These are phyloP conservation scores for Chernovozyma sophiae-reginae DNA, from an alignment of 1,139 yeast species.

Conservation along the genomic window DNA sequence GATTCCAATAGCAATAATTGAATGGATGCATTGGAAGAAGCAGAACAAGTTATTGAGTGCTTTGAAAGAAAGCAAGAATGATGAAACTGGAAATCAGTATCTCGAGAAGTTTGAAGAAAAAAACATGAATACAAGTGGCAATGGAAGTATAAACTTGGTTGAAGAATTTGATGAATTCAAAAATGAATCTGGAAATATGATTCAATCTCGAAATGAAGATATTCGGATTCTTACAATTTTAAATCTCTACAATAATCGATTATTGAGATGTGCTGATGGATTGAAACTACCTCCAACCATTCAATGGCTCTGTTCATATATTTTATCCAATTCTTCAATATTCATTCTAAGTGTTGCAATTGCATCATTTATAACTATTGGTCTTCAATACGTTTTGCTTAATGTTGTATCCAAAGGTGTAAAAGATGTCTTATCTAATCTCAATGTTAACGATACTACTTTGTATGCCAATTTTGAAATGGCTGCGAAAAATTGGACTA, in stretches of 20 bases:
- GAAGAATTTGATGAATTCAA: background rate
- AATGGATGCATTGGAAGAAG: constrained; percentile 49
- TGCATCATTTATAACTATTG: constrained; percentile 44
- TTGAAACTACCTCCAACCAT: background rate
- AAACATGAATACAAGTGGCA: no score
- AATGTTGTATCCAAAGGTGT: constrained; percentile 4
- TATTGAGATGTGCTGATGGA: background rate
- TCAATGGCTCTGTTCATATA: constrained; percentile 30
- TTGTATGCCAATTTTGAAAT: constrained; percentile 2
- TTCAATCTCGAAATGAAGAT: no score
- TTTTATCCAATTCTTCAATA: constrained; percentile 44
- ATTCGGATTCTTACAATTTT: background rate
- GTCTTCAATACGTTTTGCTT: constrained; percentile 44
- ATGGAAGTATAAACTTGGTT: no score
- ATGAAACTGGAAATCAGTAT: background rate
- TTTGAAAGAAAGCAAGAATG: background rate
- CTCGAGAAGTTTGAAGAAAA: no score
- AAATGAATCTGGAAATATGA: background rate
- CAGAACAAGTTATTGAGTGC: constrained; percentile 11
- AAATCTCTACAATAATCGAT: background rate
- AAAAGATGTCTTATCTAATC: background rate
- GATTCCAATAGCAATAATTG: constrained; percentile 40
- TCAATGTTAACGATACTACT: background rate
- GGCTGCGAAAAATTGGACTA: constrained; percentile 14
- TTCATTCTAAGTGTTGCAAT: constrained; percentile 43